Base-by-base conservation (phyloP, 768 basidiomycete genomes). In the Amanita phalloides region DNA sequence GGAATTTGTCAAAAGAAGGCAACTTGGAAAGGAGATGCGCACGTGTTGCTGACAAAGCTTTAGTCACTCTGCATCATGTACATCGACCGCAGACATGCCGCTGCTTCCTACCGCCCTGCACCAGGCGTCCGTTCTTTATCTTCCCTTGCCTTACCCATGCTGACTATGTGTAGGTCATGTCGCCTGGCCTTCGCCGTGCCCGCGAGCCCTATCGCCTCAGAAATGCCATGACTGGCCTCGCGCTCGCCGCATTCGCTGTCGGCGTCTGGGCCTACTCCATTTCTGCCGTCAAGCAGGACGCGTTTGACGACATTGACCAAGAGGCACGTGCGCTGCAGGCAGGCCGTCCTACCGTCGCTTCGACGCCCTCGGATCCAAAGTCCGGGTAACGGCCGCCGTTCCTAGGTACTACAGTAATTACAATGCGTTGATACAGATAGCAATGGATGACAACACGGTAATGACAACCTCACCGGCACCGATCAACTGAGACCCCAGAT, bases 201-300 rank as follows among this genome's bases (percentile, higher is more conserved):
- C 82, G 95, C 17, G 79, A 77, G 55, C 94, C 90, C 10, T 98
- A 86, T 68, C 78, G 81, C 30, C 37, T 86, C 37, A 77, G 76
- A 57, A 98, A 98, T 64, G 79, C 83, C 14, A 35, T 95, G 45
- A 89, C 86, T 0, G 95, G 94, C 6, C 56, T 82, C 42, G 60
- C 72, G 2, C 75, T 97, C 41, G 76, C 80, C 25, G 75, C 76
- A 0, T 94, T 96, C 62, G 84, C 80, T 26, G 76, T 80, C 11
- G 86, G 84, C 25, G 82, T 96, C 7, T 98, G 90, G 80, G 74
- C 82, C 3, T 98, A 97, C 68, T 93, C 92, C 14, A 95, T 98
- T 61, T 79, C 81, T 28, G 93, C 92, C 26, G 93, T 97, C 51
- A 91, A 86, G 62, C 93, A 97, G 62, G 93, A 96, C 62, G 82